A percentile compares a stretch with the other conserved stretches of the same genome.
Conservation (phyloP, 2,329 filamentous ascomycete species). For the Botrytis squamosa region DNA sequence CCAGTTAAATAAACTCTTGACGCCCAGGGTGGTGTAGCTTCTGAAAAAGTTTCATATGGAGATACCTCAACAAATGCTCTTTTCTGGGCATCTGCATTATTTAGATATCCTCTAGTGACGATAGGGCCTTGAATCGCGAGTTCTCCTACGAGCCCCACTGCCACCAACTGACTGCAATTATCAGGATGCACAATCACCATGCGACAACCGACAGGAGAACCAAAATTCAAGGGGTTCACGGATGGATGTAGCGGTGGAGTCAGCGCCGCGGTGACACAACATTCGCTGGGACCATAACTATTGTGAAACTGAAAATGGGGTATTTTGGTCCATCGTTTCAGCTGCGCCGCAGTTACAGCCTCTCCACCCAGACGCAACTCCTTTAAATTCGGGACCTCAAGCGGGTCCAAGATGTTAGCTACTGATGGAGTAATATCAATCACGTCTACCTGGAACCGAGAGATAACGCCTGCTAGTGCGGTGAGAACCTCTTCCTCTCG, state of each 20-base stretch:
- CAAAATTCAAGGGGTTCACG: background rate
- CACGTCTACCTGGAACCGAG: background rate
- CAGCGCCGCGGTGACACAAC: background rate
- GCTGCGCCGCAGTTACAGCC: background rate
- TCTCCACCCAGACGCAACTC: background rate
- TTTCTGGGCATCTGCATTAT: constrained; percentile 21
- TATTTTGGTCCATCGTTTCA: background rate
- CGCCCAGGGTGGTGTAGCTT: background rate
- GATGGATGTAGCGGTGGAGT: background rate
- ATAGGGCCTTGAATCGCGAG: constrained; percentile 30
- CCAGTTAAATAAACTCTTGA: background rate
- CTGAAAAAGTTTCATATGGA: background rate
- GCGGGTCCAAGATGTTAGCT: background rate
- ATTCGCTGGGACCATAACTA: constrained; percentile 22
- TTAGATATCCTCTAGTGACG: constrained; percentile 29
- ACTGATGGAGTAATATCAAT: background rate
- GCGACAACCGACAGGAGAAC: constrained; percentile 1
- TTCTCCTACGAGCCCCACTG: constrained; percentile 29
- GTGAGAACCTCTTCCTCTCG: constrained; percentile 24
- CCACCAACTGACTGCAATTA: constrained; percentile 23
- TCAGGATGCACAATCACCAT: constrained; percentile 36
- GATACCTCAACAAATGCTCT: background rate
- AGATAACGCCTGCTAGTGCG: background rate
- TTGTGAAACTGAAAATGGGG: constrained; percentile 26
- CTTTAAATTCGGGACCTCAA: background rate